Evolutionary conservation across 2,329 filamentous ascomycete species (phyloP), one percentile per base, ranked within the genome.

Genomic region (Neofusicoccum sp.): DNA sequence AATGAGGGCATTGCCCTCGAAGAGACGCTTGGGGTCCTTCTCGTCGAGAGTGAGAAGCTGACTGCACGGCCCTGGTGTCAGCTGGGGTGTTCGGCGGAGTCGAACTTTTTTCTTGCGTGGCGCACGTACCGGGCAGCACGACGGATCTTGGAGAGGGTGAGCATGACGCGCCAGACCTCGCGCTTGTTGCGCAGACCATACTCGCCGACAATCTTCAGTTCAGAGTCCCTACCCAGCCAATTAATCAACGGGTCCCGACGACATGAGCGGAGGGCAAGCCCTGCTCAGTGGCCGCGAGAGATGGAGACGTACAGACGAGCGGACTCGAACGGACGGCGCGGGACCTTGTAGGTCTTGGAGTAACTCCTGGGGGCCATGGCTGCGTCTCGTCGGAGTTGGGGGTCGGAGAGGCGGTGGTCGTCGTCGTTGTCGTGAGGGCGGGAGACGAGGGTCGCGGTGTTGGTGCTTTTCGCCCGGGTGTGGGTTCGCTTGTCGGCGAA

Each of bases 171-270:
- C 95, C 95, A 99, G 79, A 99, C 95, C 87, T 99, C 95, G 86
- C 95, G 93, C 92, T 99, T 99, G 88, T 99, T 99, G 84, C 93
- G 91, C 76, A 99, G 91, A 84, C 95, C 95, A 87, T 96, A 99
- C 86, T 99, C 95, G 84, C 95, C 95, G 77, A 99, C 93, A 82
- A 95, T 89, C 90, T 99, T 99, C 83, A 99, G 85, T 86, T 99
- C 95, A 78, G 93, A 91, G 86, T 99, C 95, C 86, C 95, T 98
- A 85, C 78, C 67, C 70, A 75, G 71, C 76, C 75, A 43, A 84
- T 90, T 86, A 89, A 89, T 83, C 84, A 80, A 71, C 70, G 69
- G 80, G 86, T 84, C 87, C 85, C 87, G 86, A 85, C 90, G 93
- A 96, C 93, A 80, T 98, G 84, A 93, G 88, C 86, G 90, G 90